Evolutionary conservation across 2,329 filamentous ascomycete species (phyloP), one percentile per base, ranked within the genome.

Genomic region (Aureobasidium sp.): DNA sequence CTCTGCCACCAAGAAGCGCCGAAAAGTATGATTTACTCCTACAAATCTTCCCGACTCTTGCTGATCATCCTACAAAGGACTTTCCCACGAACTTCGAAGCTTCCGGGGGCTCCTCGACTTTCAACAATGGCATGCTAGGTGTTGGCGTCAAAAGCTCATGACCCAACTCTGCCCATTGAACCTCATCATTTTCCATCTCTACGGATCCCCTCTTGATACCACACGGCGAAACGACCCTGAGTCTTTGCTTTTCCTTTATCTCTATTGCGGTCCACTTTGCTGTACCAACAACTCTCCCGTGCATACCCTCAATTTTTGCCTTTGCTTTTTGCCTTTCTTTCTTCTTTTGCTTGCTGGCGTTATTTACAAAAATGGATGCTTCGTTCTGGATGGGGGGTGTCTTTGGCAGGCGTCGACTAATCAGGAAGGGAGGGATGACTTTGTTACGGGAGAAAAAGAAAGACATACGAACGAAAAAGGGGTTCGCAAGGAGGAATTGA

Each of bases 1-100:
- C 47, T 61, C 64, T 39, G 62, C 63, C 11, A 63, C 63, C 47
- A 68, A 67, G 67, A 87, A 87, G 76, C 80, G 84, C 67, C 80
- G 84, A 72, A 88, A 87, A 76, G 66, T 66, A 61, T 61, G 60
- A 61, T n/a, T 6, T 14, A 1, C 24, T 33, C 11, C 15, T 9
- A 29, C 44, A 37, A n/a, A 9, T 39, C 31, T 19, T 22, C 42
- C 33, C 19, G 29, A 24, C 22, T 39, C 24, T 48, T 48, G 31
- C 60, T 61, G 42, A 61, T 39, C 12, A 19, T 27, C 22, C n/a
- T 39, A 11, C 14, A 50, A 40, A 61, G 60, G 60, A 61, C 31
- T 61, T 35, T 49, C 33, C 60, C 2, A 31, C 49, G 15, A 53
- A 53, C 60, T 61, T 54, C n/a, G 60, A 61, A 15, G 29, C 37